phyloP scores from a whole-genome alignment of 2,329 filamentous ascomycete species.

The Sporothrix luriei region DNA sequence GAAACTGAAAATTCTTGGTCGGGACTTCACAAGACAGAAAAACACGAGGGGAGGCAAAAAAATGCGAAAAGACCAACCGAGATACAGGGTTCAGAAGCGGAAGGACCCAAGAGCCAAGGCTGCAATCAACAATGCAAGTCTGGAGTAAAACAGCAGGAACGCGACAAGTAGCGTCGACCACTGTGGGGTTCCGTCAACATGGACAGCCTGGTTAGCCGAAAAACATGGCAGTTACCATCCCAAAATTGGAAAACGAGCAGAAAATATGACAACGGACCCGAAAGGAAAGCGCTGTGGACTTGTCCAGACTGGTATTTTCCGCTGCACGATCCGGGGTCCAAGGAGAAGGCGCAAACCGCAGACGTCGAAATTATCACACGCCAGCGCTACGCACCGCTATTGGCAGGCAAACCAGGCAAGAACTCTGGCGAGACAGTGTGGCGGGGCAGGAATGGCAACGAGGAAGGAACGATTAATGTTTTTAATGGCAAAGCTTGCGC shows the following conservation, averaged over 20 bases:
- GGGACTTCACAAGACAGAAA: background rate
- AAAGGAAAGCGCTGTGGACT: background rate
- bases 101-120: slow-evolving; percentile 15
- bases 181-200: slow-evolving; percentile 22
- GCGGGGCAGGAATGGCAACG: slow-evolving; percentile 4
- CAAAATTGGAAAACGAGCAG: background rate
- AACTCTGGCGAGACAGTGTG: slow-evolving; percentile 10
- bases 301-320: background rate
- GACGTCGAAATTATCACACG: slow-evolving; percentile 3
- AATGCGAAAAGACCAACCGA: slow-evolving; percentile 1
- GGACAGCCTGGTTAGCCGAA: slow-evolving; percentile 6
- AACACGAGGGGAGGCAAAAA: background rate
- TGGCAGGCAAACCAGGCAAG: slow-evolving; percentile 13
- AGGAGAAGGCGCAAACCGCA: slow-evolving; percentile 16
- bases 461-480: background rate
- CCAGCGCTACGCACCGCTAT: slow-evolving; percentile 18
- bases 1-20: background rate
- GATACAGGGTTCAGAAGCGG: slow-evolving; percentile 18
- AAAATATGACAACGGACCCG: background rate
- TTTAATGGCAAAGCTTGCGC: background rate
- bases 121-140: slow-evolving; percentile 9
- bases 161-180: background rate
- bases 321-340: background rate
- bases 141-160: background rate
- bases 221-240: slow-evolving; percentile 8